Percentiles rank a stretch among this genome's conserved stretches.
Conservation (phyloP, 495 filamentous ascomycete genomes). For the Neurospora sp. region DNA sequence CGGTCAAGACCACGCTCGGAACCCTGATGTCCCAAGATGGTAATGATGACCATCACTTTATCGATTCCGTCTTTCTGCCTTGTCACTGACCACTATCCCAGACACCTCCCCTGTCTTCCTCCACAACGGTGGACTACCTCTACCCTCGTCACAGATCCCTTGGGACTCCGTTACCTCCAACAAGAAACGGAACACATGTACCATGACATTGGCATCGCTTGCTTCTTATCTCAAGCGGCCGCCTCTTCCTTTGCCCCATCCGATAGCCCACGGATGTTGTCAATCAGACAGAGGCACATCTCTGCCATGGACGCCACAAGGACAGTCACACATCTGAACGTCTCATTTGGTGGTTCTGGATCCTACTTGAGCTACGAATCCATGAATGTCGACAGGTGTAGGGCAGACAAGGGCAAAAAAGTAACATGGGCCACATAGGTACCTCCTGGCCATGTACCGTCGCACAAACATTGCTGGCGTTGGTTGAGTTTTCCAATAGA, state of each 20-base stretch:
- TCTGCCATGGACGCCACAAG: not conserved
- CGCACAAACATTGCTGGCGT: not conserved
- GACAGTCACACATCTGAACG: not conserved
- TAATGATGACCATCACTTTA: not conserved
- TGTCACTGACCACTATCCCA: not conserved
- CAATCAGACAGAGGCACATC: not conserved
- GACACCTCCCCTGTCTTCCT: not conserved
- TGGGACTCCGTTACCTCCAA: not conserved
- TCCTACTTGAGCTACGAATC: not conserved
- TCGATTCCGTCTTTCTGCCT: not conserved
- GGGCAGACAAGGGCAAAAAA: not conserved
- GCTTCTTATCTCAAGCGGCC: not conserved
- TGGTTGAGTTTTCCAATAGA: not conserved
- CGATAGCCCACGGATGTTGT: not conserved
- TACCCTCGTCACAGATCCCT: not conserved
- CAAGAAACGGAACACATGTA: not conserved
- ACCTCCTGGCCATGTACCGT: not conserved
- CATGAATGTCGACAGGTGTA: not conserved
- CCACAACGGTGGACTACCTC: not conserved
- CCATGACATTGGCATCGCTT: not conserved
- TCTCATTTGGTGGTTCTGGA: not conserved
- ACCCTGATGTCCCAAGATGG: not conserved
- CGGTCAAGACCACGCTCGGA: too few species aligned
- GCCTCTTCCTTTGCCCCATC: not conserved
- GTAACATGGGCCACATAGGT: not conserved